Evolutionary conservation across 306 rosid species (phyloP).

Genomic region (Calophaca sinica): DNA sequence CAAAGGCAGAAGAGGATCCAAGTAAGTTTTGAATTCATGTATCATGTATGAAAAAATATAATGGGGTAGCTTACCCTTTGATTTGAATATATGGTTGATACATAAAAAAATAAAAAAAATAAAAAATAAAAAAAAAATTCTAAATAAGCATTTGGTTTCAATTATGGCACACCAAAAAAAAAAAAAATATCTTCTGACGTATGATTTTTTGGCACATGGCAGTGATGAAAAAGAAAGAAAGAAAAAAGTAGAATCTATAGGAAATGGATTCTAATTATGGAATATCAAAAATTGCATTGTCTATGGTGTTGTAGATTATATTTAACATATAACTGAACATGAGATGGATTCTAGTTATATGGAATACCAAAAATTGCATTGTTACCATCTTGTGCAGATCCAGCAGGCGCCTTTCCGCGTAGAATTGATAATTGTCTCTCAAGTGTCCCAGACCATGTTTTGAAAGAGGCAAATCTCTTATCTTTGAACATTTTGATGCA

Average conservation of each 20-base stretch:
- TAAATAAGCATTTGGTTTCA: background rate
- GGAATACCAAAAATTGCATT: constrained; percentile 65
- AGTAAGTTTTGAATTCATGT: background rate
- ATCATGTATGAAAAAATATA: background rate
- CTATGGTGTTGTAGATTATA: background rate
- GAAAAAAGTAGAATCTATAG: background rate
- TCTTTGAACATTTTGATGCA: constrained; percentile 54
- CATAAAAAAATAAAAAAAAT: background rate
- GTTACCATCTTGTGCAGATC: constrained; percentile 40
- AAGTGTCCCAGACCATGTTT: constrained; percentile 81
- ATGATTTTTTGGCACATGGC: background rate
- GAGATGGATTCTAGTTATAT: background rate
- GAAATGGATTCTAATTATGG: background rate
- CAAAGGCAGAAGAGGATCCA: background rate
- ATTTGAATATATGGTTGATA: background rate
- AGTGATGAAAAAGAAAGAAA: background rate
- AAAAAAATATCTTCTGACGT: background rate
- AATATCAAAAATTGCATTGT: background rate
- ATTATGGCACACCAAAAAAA: background rate
- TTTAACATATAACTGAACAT: constrained; percentile 4
- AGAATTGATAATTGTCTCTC: constrained; percentile 74
- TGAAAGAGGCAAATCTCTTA: constrained; percentile 75
- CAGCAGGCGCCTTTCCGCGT: constrained; percentile 60
- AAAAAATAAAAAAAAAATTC: background rate
- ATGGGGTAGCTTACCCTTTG: background rate